Evolutionary conservation across 2,329 filamentous ascomycete genomes (phyloP), one percentile per base, ranked within the genome.

Genomic region (Aspergillus chevalieri): DNA sequence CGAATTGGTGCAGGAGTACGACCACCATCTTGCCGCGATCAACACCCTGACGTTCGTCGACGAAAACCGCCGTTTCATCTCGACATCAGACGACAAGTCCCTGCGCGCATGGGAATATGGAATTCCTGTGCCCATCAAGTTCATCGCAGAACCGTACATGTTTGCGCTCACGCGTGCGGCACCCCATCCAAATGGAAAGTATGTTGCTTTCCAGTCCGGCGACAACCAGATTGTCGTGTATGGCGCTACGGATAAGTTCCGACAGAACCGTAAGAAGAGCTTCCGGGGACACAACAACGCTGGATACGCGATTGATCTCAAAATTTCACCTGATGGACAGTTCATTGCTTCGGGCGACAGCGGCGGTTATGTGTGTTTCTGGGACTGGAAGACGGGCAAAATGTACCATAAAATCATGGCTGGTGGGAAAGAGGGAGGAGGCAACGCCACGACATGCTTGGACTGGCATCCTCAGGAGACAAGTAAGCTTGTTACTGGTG

Each of bases 311-410:
- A 89, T 97, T 54, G 93, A 95, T 62, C 79, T 98, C 46, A 84
- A 86, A 47, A 86, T 94, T 65, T 89, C 84, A 61, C 89, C 91
- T 1, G 93, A 97, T 66, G 93, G 93, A 0, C 89, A 95, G 65
- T 95, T 96, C 67, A 77, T 98, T 48, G 86, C 84, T 17, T 87
- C 82, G 15, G 93, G 93, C 53, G 93, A 98, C 69, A 88, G 83
- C 46, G 89, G 82, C 14, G 93, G 94, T 33, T 96, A 82, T 63
- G 83, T 95, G 44, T 95, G 88, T 71, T 96, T 97, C 74, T 98
- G 91, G 89, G 93, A 97, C 71, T 98, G 91, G 89, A 98, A 98
- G 81, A 96, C 90, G 36, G 95, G 92, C 70, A 97, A 96, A 74
- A 92, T 98, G 90, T 95, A 89, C 72, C 89, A 95, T 73, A 97